Base-by-base conservation (phyloP, 1,284 basidiomycete genomes). In the Ustilago nuda region DNA sequence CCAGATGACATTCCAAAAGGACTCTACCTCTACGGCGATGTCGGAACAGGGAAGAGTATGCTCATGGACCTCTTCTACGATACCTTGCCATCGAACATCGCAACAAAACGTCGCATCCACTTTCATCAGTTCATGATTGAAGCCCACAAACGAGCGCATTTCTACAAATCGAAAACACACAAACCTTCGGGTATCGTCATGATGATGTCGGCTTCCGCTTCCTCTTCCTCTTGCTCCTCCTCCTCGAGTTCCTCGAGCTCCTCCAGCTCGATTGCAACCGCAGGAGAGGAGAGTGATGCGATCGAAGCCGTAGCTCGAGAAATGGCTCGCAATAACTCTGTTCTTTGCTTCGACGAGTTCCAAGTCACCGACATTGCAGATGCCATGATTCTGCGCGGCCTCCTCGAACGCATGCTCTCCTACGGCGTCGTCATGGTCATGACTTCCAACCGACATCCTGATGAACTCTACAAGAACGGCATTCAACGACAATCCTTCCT, bases 311-410 rank as follows among this genome's bases (percentile, higher is more conserved):
- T 98, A 1, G 95, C 95, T 1, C 88, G 93, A 66, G 93, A 95
- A 81, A 88, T 99, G 66, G 95, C 96, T 5, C 90, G 89, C 46
- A 92, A 78, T 43, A 61, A 72, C 41, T 57, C 76, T 39, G 91
- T 99, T 2, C 88, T 99, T 43, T 98, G 96, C 85, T 98, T 99
- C 84, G 96, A 99, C 85, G 97, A 99, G 88, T 99, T 99, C 84
- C 96, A 99, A 90, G 94, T 99, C 11, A 98, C 95, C 13, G 96
- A 99, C 87, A 99, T 99, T 78, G 96, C 94, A 19, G 95, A 98
- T 81, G 97, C 97, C 12, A 99, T 99, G 97, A 95, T 99, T 70
- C 89, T 99, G 36, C 89, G 96, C 33, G 90, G 94, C 57, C 87
- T 99, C 23, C 88, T 99, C 50, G 95, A 98, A 86, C 89, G 90